These are phyloP conservation scores for Mycosphaerella arachidis DNA, from an alignment of 2,329 filamentous ascomycete genomes.

Conservation along the genomic window DNA sequence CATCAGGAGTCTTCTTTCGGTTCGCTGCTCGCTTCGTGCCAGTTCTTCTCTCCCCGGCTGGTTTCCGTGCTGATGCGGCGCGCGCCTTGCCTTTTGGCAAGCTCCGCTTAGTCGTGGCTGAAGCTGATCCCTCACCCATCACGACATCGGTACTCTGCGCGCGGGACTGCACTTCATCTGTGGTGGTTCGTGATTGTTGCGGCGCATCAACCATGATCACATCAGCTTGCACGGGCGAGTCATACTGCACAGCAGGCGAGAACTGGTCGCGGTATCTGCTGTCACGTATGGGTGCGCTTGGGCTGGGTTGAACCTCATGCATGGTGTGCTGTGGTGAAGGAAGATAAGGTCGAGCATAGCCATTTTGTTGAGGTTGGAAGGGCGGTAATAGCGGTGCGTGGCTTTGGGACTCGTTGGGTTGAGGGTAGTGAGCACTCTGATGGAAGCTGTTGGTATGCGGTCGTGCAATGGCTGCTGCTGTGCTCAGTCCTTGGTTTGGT, in stretches of 20 bases:
- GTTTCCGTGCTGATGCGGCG: slow-evolving; percentile 35
- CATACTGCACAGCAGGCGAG: background rate
- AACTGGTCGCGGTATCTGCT: background rate
- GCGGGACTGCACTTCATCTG: slow-evolving; percentile 31
- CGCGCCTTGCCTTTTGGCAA: slow-evolving; percentile 47
- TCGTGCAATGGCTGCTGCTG: slow-evolving; percentile 8
- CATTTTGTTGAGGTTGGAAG: slow-evolving; percentile 23
- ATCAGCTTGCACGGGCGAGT: slow-evolving; percentile 1
- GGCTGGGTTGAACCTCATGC: slow-evolving; percentile 10
- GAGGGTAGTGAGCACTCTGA: slow-evolving; percentile 20
- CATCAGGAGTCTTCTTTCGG: slow-evolving; percentile 33
- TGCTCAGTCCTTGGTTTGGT: slow-evolving; percentile 2
- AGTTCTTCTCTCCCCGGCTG: slow-evolving; percentile 36
- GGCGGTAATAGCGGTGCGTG: slow-evolving; percentile 25
- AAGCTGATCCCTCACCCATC: slow-evolving; percentile 21
- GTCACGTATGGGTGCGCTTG: background rate
- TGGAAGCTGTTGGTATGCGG: slow-evolving; percentile 34
- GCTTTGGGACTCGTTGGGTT: slow-evolving; percentile 18
- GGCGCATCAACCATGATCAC: slow-evolving; percentile 15
- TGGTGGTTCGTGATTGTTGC: slow-evolving; percentile 39
- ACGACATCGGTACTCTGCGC: slow-evolving; percentile 25
- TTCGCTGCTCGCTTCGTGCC: slow-evolving; percentile 25
- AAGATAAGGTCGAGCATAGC: slow-evolving; percentile 13
- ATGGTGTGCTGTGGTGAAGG: slow-evolving; percentile 24
- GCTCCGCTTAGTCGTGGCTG: slow-evolving; percentile 30